A percentile compares a stretch with the other conserved stretches of the same genome.
Conservation (phyloP, 2,329 filamentous ascomycete species). For the Daldinia eschscholtzii region DNA sequence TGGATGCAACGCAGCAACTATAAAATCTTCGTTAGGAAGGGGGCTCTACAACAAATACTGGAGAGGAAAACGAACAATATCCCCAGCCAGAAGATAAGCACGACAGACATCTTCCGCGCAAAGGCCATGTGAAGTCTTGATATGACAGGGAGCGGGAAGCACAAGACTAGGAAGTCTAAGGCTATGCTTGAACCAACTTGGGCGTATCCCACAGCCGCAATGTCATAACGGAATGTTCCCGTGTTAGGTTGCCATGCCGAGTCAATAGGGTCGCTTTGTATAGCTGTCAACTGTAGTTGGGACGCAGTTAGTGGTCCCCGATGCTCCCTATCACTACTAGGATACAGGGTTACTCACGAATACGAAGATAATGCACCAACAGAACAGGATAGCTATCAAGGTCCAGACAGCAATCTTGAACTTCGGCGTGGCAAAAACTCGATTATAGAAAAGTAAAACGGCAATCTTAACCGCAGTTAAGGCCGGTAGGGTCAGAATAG, state of each 20-base stretch:
- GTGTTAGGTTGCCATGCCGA: neutral
- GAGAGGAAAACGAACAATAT: neutral
- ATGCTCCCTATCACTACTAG: neutral
- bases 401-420: neutral
- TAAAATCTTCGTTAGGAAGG: neutral
- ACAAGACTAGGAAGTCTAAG: neutral
- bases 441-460: neutral
- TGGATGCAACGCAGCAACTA: neutral
- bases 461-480: neutral
- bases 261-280: neutral
- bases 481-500: neutral
- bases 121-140: neutral
- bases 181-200: neutral
- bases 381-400: neutral
- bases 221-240: neutral
- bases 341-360: neutral
- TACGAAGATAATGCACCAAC: neutral
- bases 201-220: neutral
- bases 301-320: neutral
- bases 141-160: neutral
- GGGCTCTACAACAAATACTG: neutral
- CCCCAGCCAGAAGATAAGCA: neutral
- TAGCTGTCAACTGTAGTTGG: neutral
- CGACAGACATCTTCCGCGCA: neutral
- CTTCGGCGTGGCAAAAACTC: neutral